Conservation (phyloP, 805 yeast species). For the Kodamaea laetipori region DNA sequence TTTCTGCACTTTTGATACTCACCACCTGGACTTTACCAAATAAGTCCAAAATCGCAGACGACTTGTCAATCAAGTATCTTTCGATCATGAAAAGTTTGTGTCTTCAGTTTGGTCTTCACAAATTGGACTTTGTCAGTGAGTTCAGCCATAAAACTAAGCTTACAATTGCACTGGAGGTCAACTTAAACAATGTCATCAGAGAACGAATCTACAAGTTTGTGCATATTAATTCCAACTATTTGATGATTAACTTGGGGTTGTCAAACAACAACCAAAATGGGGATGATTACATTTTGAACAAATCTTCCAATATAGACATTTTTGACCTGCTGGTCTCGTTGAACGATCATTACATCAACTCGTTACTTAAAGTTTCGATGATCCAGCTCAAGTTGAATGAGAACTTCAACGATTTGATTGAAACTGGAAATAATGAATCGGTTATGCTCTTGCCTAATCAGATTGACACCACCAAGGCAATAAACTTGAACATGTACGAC, state of each 20-base stretch:
- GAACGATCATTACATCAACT: slow-evolving; percentile 26
- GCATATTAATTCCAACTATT: slow-evolving; percentile 44
- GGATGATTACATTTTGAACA: slow-evolving; percentile 40
- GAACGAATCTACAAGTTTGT: slow-evolving; percentile 46
- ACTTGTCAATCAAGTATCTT: slow-evolving; percentile 37
- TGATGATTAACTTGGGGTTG: slow-evolving; percentile 44
- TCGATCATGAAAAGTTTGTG: slow-evolving; percentile 42
- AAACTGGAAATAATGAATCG: slow-evolving; percentile 18
- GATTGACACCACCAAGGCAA: slow-evolving; percentile 31
- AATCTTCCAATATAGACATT: slow-evolving; percentile 20
- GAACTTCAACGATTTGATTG: slow-evolving; percentile 35
- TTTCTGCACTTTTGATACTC: slow-evolving; percentile 41
- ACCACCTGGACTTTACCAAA: slow-evolving; percentile 49
- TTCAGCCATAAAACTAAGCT: slow-evolving; percentile 38
- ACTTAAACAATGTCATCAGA: slow-evolving; percentile 36
- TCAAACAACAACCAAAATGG: slow-evolving; percentile 29
- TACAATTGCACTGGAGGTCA: slow-evolving; percentile 27
- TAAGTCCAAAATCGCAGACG: slow-evolving; percentile 29
- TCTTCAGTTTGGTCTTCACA: slow-evolving; percentile 46
- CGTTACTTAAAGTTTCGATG: slow-evolving; percentile 32
- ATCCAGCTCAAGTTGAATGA: slow-evolving; percentile 44
- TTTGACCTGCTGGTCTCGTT: slow-evolving; percentile 18
- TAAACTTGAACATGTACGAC: slow-evolving; percentile 46
- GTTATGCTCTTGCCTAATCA: slow-evolving; percentile 18
- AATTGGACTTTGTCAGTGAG: slow-evolving; percentile 42